Evolutionary conservation across 164 flowering plant species (phyloP).

Genomic region (Aristolochia californica): DNA sequence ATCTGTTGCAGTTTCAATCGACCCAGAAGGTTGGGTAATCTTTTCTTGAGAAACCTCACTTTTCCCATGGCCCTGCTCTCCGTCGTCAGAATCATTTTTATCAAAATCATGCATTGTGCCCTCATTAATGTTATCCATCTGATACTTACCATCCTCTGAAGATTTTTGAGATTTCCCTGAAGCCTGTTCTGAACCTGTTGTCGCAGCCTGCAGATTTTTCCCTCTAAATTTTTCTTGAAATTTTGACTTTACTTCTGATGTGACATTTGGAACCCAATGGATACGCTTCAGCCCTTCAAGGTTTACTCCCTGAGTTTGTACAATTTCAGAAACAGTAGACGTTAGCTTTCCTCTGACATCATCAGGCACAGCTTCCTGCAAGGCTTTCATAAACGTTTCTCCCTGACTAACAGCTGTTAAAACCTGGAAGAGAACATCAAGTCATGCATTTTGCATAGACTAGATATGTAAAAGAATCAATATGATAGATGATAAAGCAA

Average conservation of each 20-base stretch:
- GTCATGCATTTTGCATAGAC: neutral
- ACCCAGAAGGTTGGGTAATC: constrained; percentile 17
- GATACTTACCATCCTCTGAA: constrained; percentile 18
- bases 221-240: constrained; percentile 25
- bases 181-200: constrained; percentile 20
- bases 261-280: constrained; percentile 18
- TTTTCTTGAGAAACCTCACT: constrained; percentile 22
- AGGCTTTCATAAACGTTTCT: constrained; percentile 76
- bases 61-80: constrained; percentile 15
- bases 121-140: constrained; percentile 14
- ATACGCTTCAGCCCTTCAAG: constrained; percentile 29
- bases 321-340: constrained; percentile 59
- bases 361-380: constrained; percentile 94
- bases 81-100: constrained; percentile 14
- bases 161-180: constrained; percentile 18
- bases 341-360: constrained; percentile 89
- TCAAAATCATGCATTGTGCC: constrained; percentile 17
- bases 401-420: constrained; percentile 77
- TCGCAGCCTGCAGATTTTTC: constrained; percentile 17
- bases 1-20: constrained; percentile 25
- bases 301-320: constrained; percentile 35
- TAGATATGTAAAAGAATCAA: neutral
- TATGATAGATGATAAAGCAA: neutral
- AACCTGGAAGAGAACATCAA: constrained; percentile 37
- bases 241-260: constrained; percentile 31